Conservation (phyloP, 768 basidiomycete genomes). For the Lactarius hengduanensis region DNA sequence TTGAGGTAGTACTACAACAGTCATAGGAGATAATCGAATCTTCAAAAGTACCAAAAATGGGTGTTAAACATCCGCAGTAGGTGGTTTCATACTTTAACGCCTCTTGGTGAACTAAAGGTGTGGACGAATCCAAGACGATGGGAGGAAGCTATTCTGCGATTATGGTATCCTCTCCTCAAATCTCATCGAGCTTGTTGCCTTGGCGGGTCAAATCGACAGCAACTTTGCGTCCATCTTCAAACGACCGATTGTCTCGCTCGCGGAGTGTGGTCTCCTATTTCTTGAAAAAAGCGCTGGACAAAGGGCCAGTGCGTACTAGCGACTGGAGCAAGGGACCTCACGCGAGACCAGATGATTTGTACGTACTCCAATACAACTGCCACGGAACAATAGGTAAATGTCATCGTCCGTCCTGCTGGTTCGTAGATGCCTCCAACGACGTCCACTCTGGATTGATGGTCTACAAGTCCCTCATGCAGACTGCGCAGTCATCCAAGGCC, state of each 20-base stretch:
- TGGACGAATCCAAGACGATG: slow-evolving; percentile 40
- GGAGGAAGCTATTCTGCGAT: slow-evolving; percentile 48
- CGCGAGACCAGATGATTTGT: slow-evolving; percentile 43
- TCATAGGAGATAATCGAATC: slow-evolving; percentile 47
- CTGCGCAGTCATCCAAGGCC: slow-evolving; percentile 33
- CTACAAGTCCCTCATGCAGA: slow-evolving; percentile 39
- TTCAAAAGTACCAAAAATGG: slow-evolving; percentile 42
- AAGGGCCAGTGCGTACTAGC: slow-evolving; percentile 46
- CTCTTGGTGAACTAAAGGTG: neutral
- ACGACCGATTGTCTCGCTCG: slow-evolving; percentile 44
- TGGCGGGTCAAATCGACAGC: slow-evolving; percentile 44
- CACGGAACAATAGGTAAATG: neutral
- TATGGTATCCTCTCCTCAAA: slow-evolving; percentile 43
- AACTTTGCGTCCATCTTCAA: slow-evolving; percentile 37
- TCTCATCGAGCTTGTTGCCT: slow-evolving; percentile 47
- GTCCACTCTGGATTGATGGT: slow-evolving; percentile 48
- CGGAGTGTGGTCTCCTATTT: slow-evolving; percentile 46
- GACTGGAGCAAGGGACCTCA: slow-evolving; percentile 47
- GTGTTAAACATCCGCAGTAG: slow-evolving; percentile 49
- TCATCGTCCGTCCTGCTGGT: neutral
- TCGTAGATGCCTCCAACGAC: slow-evolving; percentile 52
- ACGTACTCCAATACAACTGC: slow-evolving; percentile 1
- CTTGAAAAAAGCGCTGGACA: slow-evolving; percentile 39
- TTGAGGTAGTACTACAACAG: neutral
- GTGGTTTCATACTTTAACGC: slow-evolving; percentile 24